Base-by-base conservation (phyloP, 129 eudicot genomes). In the Arctium lappa region DNA sequence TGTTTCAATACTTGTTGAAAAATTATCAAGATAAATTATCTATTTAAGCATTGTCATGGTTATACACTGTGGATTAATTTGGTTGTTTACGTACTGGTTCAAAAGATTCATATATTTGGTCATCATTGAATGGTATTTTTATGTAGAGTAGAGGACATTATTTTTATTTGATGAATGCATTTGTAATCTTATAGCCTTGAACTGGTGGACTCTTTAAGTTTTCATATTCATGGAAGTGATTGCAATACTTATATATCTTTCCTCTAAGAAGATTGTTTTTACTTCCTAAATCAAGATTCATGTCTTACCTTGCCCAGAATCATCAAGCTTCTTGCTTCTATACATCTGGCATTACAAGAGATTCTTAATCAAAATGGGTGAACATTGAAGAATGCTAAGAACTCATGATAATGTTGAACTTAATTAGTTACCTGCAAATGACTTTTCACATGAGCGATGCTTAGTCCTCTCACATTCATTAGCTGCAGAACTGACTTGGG, bases 361-460 rank as follows among this genome's bases (percentile, higher is more conserved):
- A 79, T 36, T 60, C 27, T 13, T 29, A 74, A 80, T 75, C 65
- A 86, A 32, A 32, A 75, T 44, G 32, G 11, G 32, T 15, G 53
- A 0, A 77, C 12, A 63, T 7, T 39, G 13, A 36, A 80, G 50
- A 68, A 50, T 8, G 29, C 5, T 6, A 31, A 80, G 44, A 32
- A 18, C n/a, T 53, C 27, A 81, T 71, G 31, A 73, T 30, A 39
- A 30, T 62, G 68, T 34, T 65, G 62, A 65, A 77, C 56, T 46
- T 46, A 40, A 72, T 76, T 72, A 65, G 16, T 50, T 86, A 91
- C 98, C 94, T 93, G 98, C 83, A 93, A 86, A 87, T 93, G 98
- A 87, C 98, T 93, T 88, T 93, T 93, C 33, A 93, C 98, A 84
- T 93, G 98, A 68, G 98, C 90, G 50, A 93, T 93, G 85, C 95